Percentiles rank a stretch among this genome's conserved stretches.
Evolutionary conservation across 352 stramenopile genomes (phyloP).

Genomic region (Phytophthora pisi): DNA sequence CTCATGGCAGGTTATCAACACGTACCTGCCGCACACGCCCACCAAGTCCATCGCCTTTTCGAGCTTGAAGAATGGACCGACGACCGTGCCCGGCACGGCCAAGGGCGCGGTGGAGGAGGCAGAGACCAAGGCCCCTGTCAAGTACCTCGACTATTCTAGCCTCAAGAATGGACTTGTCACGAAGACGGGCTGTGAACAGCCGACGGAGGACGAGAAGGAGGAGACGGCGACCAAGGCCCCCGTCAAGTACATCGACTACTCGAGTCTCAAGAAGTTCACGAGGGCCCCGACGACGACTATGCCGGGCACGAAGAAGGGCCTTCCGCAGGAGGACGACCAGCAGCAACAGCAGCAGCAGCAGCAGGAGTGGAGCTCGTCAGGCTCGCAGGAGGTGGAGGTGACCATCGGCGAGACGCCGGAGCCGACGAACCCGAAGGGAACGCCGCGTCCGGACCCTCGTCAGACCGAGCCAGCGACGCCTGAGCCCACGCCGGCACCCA

Average conservation of each 20-base stretch:
- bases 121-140: conserved; percentile 10
- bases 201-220: too few relatives aligned
- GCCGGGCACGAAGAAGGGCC: background rate
- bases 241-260: conserved; percentile 30
- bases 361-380: background rate
- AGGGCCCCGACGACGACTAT: conserved; percentile 2
- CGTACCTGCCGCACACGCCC: too few relatives aligned
- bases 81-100: background rate
- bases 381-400: conserved; percentile 6
- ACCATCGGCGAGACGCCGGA: background rate
- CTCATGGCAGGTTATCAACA: too few relatives aligned
- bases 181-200: background rate
- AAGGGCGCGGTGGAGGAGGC: background rate
- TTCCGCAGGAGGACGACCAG: background rate
- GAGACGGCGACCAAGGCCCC: conserved; percentile 1
- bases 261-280: conserved; percentile 22
- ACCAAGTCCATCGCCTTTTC: conserved; percentile 28
- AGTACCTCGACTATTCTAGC: conserved; percentile 28
- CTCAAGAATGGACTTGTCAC: conserved; percentile 11
- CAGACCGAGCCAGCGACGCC: conserved; percentile 13
- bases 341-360: conserved; percentile 2
- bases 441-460: conserved; percentile 2
- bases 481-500: background rate
- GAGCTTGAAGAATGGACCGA: background rate
- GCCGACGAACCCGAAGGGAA: background rate